A percentile compares a stretch with the other conserved stretches of the same genome.
These are phyloP conservation scores for Astrothelium subdiscretum DNA, from an alignment of 495 filamentous ascomycete species.

Conservation along the genomic window DNA sequence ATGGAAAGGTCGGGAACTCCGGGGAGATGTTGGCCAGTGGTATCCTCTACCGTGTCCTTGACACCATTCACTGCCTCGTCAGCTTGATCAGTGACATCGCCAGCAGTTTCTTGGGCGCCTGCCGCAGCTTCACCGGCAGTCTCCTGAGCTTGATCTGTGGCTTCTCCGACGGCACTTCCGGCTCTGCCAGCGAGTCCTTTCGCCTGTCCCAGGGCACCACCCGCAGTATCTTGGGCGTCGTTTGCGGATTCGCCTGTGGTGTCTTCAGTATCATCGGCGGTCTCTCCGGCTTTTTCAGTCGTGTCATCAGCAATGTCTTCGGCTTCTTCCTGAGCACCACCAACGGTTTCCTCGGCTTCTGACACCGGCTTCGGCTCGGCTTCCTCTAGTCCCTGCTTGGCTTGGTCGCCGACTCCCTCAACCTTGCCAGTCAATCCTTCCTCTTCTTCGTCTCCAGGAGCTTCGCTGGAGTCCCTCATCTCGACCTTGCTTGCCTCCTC, in stretches of 20 bases:
- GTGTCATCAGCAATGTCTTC: constrained; percentile 24
- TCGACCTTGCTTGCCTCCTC: constrained; percentile 21
- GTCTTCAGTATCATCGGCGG: constrained; percentile 17
- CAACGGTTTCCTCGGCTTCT: constrained; percentile 20
- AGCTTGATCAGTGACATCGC: constrained; percentile 31
- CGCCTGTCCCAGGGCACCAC: constrained; percentile 13
- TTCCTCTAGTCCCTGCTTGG: constrained; percentile 23
- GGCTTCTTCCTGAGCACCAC: constrained; percentile 15
- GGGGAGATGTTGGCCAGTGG: constrained; percentile 17
- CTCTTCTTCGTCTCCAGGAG: constrained; percentile 11
- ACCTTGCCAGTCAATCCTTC: constrained; percentile 25
- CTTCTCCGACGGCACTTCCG: constrained; percentile 15
- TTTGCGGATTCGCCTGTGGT: constrained; percentile 10
- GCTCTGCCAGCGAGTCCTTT: constrained; percentile 17
- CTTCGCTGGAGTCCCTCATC: constrained; percentile 9
- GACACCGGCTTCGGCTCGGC: constrained; percentile 28
- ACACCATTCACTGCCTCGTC: constrained; percentile 32
- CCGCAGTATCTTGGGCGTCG: constrained; percentile 14
- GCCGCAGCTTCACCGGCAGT: constrained; percentile 18
- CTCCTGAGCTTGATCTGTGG: constrained; percentile 19
- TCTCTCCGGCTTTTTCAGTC: constrained; percentile 16
- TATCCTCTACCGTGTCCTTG: constrained; percentile 27
- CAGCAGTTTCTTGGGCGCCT: constrained; percentile 22
- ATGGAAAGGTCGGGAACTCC: constrained; percentile 36
- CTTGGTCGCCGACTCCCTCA: constrained; percentile 22